Conservation (phyloP, 202 grass and related monocot species). For the Zizania palustris region DNA sequence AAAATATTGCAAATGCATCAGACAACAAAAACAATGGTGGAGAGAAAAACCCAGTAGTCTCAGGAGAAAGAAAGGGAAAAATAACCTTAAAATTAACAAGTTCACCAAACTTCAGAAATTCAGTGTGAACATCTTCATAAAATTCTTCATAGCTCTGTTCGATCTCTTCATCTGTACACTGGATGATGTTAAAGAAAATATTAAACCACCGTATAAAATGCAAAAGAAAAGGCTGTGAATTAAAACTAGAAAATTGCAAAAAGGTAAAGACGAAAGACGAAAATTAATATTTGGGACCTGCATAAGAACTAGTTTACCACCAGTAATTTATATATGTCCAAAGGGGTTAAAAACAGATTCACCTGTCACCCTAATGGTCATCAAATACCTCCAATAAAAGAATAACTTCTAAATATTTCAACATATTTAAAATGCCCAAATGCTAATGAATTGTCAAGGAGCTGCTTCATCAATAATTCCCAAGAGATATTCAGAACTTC, state of each 20-base stretch:
- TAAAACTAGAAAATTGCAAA: conserved; percentile 9
- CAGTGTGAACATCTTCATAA: conserved; percentile 96
- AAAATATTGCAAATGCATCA: conserved; percentile 3
- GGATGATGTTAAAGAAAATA: conserved; percentile 50
- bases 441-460: conserved; percentile 78
- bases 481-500: conserved; percentile 30
- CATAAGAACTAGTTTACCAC: conserved; percentile 20
- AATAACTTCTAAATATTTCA: conserved; percentile 47
- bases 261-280: background rate
- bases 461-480: conserved; percentile 42
- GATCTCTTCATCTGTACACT: conserved; percentile 96
- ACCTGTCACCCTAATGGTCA: conserved; percentile 64
- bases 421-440: conserved; percentile 38
- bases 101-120: conserved; percentile 96
- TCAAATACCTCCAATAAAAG: conserved; percentile 45
- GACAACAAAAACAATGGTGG: background rate
- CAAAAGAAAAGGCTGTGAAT: conserved; percentile 2
- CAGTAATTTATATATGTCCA: conserved; percentile 26
- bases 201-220: conserved; percentile 32
- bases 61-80: conserved; percentile 26
- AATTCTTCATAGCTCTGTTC: conserved; percentile 95
- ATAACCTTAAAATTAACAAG: conserved; percentile 91
- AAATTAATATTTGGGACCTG: background rate
- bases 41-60: background rate
- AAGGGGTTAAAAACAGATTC: conserved; percentile 47